Percentiles rank a stretch among this genome's conserved stretches.
Conservation (phyloP, 1,139 yeast species). For the Yamadazyma sp. region DNA sequence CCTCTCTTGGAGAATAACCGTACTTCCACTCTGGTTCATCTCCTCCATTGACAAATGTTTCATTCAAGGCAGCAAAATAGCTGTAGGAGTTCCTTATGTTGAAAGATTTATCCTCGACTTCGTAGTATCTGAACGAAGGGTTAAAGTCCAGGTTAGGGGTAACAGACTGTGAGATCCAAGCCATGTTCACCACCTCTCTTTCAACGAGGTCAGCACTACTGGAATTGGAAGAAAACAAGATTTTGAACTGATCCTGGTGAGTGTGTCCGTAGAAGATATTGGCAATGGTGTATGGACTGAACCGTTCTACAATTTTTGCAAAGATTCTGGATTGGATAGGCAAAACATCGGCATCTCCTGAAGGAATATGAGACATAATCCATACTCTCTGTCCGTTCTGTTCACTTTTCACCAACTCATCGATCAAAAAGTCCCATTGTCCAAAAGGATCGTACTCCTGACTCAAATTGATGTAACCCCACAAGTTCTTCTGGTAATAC, state of each 20-base stretch:
- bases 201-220: slow-evolving; percentile 28
- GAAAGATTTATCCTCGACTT: slow-evolving; percentile 63
- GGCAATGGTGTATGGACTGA: slow-evolving; percentile 67
- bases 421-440: slow-evolving; percentile 57
- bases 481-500: slow-evolving; percentile 63
- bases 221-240: slow-evolving; percentile 48
- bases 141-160: slow-evolving; percentile 62
- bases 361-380: slow-evolving; percentile 71
- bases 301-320: slow-evolving; percentile 59
- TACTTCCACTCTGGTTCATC: slow-evolving; percentile 55
- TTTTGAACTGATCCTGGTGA: slow-evolving; percentile 65
- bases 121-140: slow-evolving; percentile 73
- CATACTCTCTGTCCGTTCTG: slow-evolving; percentile 59
- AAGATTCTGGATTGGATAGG: slow-evolving; percentile 63
- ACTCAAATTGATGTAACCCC: slow-evolving; percentile 56
- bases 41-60: slow-evolving; percentile 48
- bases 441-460: slow-evolving; percentile 63
- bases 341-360: slow-evolving; percentile 53
- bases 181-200: slow-evolving; percentile 47
- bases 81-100: slow-evolving; percentile 60
- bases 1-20: slow-evolving; percentile 54
- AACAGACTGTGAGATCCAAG: slow-evolving; percentile 67
- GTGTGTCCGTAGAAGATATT: slow-evolving; percentile 73
- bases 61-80: slow-evolving; percentile 53
- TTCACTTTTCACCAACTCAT: slow-evolving; percentile 62